Base-by-base conservation (phyloP, 768 basidiomycete species). In the Trametes villosa region DNA sequence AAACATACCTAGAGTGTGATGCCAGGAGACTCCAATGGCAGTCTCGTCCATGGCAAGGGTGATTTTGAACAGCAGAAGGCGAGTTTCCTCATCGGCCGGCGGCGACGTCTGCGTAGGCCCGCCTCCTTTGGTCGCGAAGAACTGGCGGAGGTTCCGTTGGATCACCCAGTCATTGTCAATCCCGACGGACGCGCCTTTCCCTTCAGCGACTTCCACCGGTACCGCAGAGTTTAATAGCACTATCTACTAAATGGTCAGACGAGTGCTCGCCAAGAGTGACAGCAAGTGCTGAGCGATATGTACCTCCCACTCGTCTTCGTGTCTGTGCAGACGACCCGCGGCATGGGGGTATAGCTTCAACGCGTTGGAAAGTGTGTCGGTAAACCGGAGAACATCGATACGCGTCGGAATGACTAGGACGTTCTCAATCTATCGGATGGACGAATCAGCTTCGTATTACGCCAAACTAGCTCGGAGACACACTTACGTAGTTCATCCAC, bases 11-110 rank as follows among this genome's bases (percentile, higher is more conserved):
- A 76, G 71, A 11, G 67, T 65, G 44, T 76, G 75, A 44, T 76
- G 67, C 75, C 74, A 76, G 2, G 72, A 69, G n/a, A 76, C 61
- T 20, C 71, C 75, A 33, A 75, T 65, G 30, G 66, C 65, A 0
- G 73, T 76, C 53, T 73, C 66, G 1, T 44, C 26, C 4, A 53
- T 53, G 9, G 72, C 63, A 15, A 72, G 29, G 1, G 67, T 69
- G 34, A 76, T 24, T 44, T 75, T 76, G 36, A 75, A 46, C 38
- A 67, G 67, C 30, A 72, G 65, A 13, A 65, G 44, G 3, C 40
- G 18, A 27, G 50, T 26, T 6, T 11, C 13, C 11, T 36, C 50
- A 6, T 42, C 20, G 29, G 33, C 29, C 4, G 3, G 17, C n/a
- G 41, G 9, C 9, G 41, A 22, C 13, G 9, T 22, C 9, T 20